Percentiles rank a stretch among this genome's conserved stretches.
These are phyloP conservation scores for Monosporascus ibericus DNA, from an alignment of 2,329 filamentous ascomycete species.

Conservation along the genomic window DNA sequence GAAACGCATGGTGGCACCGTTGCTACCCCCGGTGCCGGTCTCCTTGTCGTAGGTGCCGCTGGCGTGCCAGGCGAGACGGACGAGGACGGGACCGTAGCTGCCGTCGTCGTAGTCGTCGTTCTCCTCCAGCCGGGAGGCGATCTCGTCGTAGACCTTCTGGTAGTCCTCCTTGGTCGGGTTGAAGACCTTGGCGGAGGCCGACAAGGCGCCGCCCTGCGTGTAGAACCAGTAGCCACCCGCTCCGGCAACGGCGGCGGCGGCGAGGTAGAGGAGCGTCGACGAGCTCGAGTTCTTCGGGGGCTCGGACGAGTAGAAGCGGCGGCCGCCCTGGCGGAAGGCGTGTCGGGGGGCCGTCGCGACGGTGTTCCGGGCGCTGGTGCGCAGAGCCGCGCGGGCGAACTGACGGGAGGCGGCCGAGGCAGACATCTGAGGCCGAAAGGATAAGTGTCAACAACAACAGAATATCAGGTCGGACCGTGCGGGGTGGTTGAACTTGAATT, in stretches of 20 bases:
- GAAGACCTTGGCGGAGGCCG: conserved; percentile 52
- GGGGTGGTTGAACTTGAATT: not conserved
- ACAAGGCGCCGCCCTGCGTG: conserved; percentile 40
- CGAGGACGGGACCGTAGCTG: conserved; percentile 85
- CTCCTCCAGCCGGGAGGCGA: conserved; percentile 75
- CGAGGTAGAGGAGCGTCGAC: conserved; percentile 47
- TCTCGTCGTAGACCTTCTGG: conserved; percentile 88
- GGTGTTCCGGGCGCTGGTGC: conserved; percentile 51
- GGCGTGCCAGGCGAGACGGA: conserved; percentile 90
- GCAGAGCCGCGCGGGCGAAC: conserved; percentile 53
- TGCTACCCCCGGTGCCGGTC: conserved; percentile 86
- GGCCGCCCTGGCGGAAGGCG: conserved; percentile 66
- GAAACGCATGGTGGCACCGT: conserved; percentile 96
- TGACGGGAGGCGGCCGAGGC: conserved; percentile 42
- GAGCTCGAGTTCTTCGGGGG: conserved; percentile 45
- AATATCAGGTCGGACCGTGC: not conserved
- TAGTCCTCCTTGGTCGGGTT: conserved; percentile 79
- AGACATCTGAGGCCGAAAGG: conserved; percentile 31
- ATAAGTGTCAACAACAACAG: not conserved
- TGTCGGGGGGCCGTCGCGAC: conserved; percentile 57
- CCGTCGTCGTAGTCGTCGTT: conserved; percentile 95
- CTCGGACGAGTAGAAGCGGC: conserved; percentile 75
- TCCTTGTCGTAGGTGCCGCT: conserved; percentile 87
- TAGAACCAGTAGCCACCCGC: conserved; percentile 64
- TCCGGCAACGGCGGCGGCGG: conserved; percentile 52